Conservation (phyloP, 2,329 filamentous ascomycete genomes). For the Trichophyton simii region DNA sequence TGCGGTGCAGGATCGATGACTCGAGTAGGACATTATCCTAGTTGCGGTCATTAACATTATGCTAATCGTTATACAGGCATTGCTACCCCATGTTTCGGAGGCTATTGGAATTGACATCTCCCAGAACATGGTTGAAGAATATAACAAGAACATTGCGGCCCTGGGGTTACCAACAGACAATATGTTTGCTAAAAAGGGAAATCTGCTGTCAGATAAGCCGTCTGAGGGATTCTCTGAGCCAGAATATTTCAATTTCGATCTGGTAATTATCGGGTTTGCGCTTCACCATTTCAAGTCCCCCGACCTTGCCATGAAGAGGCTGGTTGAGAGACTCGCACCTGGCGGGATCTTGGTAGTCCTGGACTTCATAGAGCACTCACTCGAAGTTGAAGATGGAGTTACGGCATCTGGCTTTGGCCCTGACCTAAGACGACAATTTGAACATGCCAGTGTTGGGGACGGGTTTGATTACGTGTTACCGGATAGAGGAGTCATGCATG, state of each 20-base stretch:
- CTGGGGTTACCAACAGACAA: constrained; percentile 38
- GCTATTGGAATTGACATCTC: constrained; percentile 59
- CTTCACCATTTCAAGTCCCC: constrained; percentile 59
- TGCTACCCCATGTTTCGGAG: constrained; percentile 50
- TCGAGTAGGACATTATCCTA: constrained; percentile 36
- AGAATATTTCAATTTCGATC: constrained; percentile 57
- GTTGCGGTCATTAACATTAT: not conserved
- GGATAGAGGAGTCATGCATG: not conserved
- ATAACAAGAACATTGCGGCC: constrained; percentile 48
- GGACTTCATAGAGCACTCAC: constrained; percentile 44
- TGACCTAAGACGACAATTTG: constrained; percentile 49
- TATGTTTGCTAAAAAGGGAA: constrained; percentile 46
- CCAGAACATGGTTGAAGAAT: constrained; percentile 55
- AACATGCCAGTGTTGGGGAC: constrained; percentile 45
- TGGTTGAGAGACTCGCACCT: constrained; percentile 50
- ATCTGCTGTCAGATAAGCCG: constrained; percentile 42
- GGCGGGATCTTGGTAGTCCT: constrained; percentile 57
- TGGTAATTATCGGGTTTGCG: constrained; percentile 50
- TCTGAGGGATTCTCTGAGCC: constrained; percentile 46
- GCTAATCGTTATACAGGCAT: constrained; percentile 31
- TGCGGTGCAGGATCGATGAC: constrained; percentile 59
- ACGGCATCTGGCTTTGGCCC: constrained; percentile 54
- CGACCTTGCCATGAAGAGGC: constrained; percentile 43
- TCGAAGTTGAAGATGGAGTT: constrained; percentile 41
- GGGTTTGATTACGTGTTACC: constrained; percentile 42